Evolutionary conservation across 2,329 filamentous ascomycete species (phyloP).

Genomic region (Calonectria pseudoturangicola): DNA sequence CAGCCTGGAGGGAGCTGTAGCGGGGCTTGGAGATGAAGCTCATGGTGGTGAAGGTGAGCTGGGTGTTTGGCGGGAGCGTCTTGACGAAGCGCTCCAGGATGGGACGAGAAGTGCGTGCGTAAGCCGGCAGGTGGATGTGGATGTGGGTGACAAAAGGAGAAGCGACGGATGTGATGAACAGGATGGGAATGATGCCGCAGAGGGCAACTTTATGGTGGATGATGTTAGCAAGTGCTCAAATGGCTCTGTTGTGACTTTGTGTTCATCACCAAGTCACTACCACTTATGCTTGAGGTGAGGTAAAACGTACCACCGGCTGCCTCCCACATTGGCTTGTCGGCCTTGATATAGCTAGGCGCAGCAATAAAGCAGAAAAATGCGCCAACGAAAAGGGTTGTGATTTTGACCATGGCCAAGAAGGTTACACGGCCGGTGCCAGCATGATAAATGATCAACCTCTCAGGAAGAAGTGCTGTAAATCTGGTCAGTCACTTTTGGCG

Average conservation of each 20-base stretch:
- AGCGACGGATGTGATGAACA: constrained; percentile 78
- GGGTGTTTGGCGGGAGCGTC: constrained; percentile 65
- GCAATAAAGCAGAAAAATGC: constrained; percentile 79
- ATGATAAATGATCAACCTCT: constrained; percentile 83
- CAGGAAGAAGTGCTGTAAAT: constrained; percentile 63
- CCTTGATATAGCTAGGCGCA: constrained; percentile 74
- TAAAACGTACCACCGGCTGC: constrained; percentile 62
- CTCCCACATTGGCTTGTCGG: constrained; percentile 61
- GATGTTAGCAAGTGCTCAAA: constrained; percentile 15
- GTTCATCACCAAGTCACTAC: not conserved
- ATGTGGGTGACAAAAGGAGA: constrained; percentile 84
- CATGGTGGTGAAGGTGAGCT: constrained; percentile 73
- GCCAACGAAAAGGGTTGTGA: constrained; percentile 82
- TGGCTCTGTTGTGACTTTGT: not conserved
- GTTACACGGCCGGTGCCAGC: constrained; percentile 80
- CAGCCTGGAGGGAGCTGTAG: constrained; percentile 64
- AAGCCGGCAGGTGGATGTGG: constrained; percentile 79
- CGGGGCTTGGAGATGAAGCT: constrained; percentile 73
- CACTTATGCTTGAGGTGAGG: not conserved
- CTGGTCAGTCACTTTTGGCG: not conserved
- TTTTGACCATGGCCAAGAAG: constrained; percentile 81
- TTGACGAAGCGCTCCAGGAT: constrained; percentile 72
- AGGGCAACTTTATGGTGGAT: constrained; percentile 68
- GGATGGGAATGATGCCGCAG: constrained; percentile 78
- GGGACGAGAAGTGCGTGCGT: constrained; percentile 77